phyloP scores from a whole-genome alignment of 129 eudicot genomes.

The Pseudognaphalium luteoalbum region DNA sequence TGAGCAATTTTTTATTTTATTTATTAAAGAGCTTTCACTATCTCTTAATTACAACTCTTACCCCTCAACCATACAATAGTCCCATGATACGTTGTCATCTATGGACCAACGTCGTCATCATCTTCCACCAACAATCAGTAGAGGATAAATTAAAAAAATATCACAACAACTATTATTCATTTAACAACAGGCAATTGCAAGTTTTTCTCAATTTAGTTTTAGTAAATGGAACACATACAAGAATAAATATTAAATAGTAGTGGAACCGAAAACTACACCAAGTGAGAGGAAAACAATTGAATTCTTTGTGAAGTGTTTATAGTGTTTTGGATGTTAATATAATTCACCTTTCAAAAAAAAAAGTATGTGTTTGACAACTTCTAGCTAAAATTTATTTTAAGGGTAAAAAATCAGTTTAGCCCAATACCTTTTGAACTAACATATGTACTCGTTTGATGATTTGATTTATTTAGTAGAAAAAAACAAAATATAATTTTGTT shows the following conservation, averaged over 20 bases:
- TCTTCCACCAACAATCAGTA: slow-evolving; percentile 17
- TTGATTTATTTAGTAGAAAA: not conserved
- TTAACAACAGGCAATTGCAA: not conserved
- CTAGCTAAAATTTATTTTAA: too few relatives aligned
- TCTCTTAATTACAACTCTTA: slow-evolving; percentile 25
- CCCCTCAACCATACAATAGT: slow-evolving; percentile 9
- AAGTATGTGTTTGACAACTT: too few relatives aligned
- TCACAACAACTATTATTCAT: not conserved
- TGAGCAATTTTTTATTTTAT: not conserved
- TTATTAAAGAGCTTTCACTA: not conserved
- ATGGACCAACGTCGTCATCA: slow-evolving; percentile 12
- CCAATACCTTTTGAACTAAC: too few relatives aligned
- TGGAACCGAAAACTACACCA: too few relatives aligned
- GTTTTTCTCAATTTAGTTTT: too few relatives aligned
- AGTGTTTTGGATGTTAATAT: too few relatives aligned
- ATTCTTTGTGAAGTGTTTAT: too few relatives aligned
- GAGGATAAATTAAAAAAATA: not conserved
- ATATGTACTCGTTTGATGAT: not conserved
- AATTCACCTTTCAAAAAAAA: too few relatives aligned
- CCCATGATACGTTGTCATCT: slow-evolving; percentile 26
- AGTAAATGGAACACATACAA: too few relatives aligned
- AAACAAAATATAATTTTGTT: slow-evolving; percentile 13
- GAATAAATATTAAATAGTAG: too few relatives aligned
- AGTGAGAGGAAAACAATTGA: too few relatives aligned
- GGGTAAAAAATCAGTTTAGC: too few relatives aligned